Evolutionary conservation across 1,284 basidiomycete genomes (phyloP).

Genomic region (Melampsora americana): DNA sequence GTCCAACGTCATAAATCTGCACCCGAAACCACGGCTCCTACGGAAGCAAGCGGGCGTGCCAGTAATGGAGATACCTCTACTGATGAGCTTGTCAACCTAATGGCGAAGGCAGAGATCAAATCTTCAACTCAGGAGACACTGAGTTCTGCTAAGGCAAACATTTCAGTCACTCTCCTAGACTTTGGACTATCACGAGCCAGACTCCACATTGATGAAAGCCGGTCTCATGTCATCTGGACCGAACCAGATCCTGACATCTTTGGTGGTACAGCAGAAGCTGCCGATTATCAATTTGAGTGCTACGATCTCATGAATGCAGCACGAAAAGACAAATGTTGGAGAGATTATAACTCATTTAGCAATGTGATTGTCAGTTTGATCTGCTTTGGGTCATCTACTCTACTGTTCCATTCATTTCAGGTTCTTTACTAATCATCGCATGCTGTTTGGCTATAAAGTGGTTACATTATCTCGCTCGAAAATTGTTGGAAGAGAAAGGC

Average conservation of each 20-base stretch:
- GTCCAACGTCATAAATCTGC: not conserved
- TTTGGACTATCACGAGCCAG: conserved; percentile 34
- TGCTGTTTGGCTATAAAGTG: conserved; percentile 4
- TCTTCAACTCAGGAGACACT: not conserved
- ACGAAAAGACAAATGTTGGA: conserved; percentile 15
- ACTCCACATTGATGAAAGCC: not conserved
- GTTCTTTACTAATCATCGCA: not conserved
- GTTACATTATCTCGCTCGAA: conserved; percentile 36
- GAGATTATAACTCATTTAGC: conserved; percentile 18
- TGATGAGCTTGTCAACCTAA: conserved; percentile 1
- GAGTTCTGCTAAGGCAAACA: not conserved
- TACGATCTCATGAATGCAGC: conserved; percentile 32
- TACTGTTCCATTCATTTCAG: not conserved
- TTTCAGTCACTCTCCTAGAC: conserved; percentile 25
- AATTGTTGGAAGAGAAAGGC: conserved; percentile 35
- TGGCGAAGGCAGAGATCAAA: not conserved
- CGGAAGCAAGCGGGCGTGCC: not conserved
- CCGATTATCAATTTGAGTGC: conserved; percentile 40
- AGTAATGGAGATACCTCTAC: not conserved
- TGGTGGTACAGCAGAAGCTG: conserved; percentile 14
- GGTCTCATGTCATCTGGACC: conserved; percentile 16
- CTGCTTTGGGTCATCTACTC: not conserved
- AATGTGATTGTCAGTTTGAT: conserved; percentile 34
- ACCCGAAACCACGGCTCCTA: not conserved
- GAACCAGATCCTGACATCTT: conserved; percentile 36